Evolutionary conservation across 148 eudicot genomes (phyloP).

Genomic region (Chenopodium formosanum): DNA sequence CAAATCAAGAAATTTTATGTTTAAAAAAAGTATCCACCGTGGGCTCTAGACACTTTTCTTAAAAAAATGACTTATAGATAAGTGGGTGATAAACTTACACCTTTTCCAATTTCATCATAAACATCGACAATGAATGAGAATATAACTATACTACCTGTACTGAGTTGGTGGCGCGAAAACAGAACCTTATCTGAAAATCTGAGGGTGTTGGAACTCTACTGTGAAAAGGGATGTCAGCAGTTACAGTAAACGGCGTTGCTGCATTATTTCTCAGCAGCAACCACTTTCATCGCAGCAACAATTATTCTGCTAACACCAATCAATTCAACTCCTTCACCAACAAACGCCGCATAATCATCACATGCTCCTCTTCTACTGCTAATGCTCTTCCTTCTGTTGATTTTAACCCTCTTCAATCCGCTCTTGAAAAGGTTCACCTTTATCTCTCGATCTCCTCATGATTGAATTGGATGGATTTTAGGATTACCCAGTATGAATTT

Average conservation of each 20-base stretch:
- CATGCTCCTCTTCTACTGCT: slow-evolving; percentile 49
- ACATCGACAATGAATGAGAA: too few species aligned
- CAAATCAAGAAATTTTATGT: too few species aligned
- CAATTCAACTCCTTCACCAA: slow-evolving; percentile 19
- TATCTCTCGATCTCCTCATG: background rate
- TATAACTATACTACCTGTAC: too few species aligned
- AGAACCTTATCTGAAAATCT: slow-evolving; percentile 20
- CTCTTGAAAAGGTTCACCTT: slow-evolving; percentile 57
- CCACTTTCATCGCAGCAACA: slow-evolving; percentile 12
- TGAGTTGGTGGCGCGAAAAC: background rate
- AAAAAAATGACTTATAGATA: too few species aligned
- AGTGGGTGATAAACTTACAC: too few species aligned
- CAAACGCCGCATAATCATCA: slow-evolving; percentile 34
- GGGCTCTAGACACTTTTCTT: too few species aligned
- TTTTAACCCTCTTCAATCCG: slow-evolving; percentile 60
- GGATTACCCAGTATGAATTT: slow-evolving; percentile 10
- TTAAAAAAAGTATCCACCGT: too few species aligned
- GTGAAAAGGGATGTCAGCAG: slow-evolving; percentile 6
- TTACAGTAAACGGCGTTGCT: slow-evolving; percentile 16
- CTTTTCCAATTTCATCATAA: too few species aligned
- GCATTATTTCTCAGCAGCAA: slow-evolving; percentile 5
- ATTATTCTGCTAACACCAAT: background rate
- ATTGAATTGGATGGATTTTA: background rate
- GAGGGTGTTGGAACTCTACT: background rate
- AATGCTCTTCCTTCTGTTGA: slow-evolving; percentile 62